These are phyloP conservation scores for Lonicera japonica DNA, from an alignment of 129 eudicot genomes.

Conservation along the genomic window DNA sequence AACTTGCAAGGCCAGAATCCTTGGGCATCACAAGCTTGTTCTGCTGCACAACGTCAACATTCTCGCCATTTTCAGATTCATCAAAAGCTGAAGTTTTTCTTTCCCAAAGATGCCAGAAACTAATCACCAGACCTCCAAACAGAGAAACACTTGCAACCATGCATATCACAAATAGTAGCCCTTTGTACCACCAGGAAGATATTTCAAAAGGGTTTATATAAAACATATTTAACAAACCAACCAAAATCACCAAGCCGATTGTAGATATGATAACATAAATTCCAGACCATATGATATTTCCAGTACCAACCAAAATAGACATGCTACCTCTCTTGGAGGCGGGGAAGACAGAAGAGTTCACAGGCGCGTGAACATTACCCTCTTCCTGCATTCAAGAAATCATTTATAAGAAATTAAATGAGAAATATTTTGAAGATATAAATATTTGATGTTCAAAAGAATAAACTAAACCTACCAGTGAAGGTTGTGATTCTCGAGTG, in stretches of 20 bases:
- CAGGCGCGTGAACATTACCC: conserved; percentile 36
- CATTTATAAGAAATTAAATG: conserved; percentile 1
- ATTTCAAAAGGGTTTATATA: conserved; percentile 58
- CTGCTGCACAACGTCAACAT: conserved; percentile 13
- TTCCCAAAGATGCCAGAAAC: conserved; percentile 82
- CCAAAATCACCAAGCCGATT: conserved; percentile 47
- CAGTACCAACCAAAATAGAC: conserved; percentile 87
- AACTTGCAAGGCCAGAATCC: conserved; percentile 27
- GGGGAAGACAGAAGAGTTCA: conserved; percentile 34
- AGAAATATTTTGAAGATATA: not conserved
- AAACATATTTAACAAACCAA: conserved; percentile 37
- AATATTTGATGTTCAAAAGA: not conserved
- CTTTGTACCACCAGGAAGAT: conserved; percentile 75
- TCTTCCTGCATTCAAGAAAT: conserved; percentile 54
- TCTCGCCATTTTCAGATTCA: conserved; percentile 8
- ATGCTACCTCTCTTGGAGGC: conserved; percentile 42
- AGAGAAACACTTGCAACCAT: conserved; percentile 60
- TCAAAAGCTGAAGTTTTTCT: conserved; percentile 28
- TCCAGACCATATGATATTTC: conserved; percentile 72
- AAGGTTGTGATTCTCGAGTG: conserved; percentile 80
- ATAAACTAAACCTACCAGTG: conserved; percentile 38
- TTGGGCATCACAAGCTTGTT: conserved; percentile 16
- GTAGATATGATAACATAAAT: conserved; percentile 52
- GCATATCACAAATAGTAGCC: conserved; percentile 52
- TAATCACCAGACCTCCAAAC: conserved; percentile 70